Conservation (phyloP, 139 green algal species). For the Chlamydomonas schloesseri region DNA sequence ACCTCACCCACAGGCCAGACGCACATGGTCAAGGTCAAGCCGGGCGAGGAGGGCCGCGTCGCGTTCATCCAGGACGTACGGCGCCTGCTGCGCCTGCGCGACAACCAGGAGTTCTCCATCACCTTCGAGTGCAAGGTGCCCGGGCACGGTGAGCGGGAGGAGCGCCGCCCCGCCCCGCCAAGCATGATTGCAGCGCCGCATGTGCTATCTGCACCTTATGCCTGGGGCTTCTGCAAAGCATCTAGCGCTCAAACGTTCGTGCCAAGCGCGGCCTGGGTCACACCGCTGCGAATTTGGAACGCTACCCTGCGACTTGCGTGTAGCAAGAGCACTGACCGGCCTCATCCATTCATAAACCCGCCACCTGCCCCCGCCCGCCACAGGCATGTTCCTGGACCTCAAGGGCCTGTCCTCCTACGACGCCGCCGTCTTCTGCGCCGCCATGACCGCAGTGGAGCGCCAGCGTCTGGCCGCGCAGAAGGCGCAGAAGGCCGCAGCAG, state of each 20-base stretch:
- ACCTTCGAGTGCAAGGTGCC: constrained; percentile 59
- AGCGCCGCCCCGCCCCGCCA: too few species aligned
- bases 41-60: constrained; percentile 38
- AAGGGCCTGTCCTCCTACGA: constrained; percentile 42
- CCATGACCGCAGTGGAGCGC: constrained; percentile 38
- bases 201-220: too few species aligned
- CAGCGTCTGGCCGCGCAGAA: constrained; percentile 17
- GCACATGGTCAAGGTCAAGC: constrained; percentile 38
- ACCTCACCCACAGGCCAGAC: not conserved
- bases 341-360: too few species aligned
- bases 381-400: constrained; percentile 45
- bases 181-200: too few species aligned
- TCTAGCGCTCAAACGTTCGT: too few species aligned
- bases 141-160: constrained; percentile 12
- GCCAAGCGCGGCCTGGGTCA: too few species aligned
- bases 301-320: too few species aligned
- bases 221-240: too few species aligned
- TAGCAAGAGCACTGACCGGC: too few species aligned
- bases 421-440: constrained; percentile 41
- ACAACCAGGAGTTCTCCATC: constrained; percentile 50
- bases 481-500: not conserved
- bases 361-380: too few species aligned
- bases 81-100: constrained; percentile 39
- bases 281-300: too few species aligned
- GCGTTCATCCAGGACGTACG: constrained; percentile 53